Percentiles rank a stretch among this genome's conserved stretches.
phyloP scores from a whole-genome alignment of 2,329 filamentous ascomycete species.

The Stylonectria norvegica region DNA sequence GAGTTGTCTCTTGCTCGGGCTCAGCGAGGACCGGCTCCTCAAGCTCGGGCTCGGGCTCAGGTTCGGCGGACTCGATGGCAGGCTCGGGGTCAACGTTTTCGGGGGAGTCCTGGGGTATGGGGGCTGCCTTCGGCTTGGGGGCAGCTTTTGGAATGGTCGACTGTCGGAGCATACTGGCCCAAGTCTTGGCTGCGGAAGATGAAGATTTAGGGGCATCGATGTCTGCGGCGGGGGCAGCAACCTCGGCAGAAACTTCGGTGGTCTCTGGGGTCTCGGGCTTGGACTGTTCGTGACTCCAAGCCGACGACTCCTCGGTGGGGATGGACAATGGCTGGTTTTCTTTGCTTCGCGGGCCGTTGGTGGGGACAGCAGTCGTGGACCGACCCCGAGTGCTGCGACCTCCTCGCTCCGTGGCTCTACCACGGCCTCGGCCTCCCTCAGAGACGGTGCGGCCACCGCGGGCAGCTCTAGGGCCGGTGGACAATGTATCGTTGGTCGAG shows the following conservation, averaged over 20 bases:
- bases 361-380: constrained; percentile 50
- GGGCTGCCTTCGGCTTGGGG: constrained; percentile 51
- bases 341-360: constrained; percentile 61
- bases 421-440: constrained; percentile 61
- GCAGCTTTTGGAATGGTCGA: constrained; percentile 56
- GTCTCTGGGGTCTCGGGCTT: constrained; percentile 33
- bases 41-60: constrained; percentile 37
- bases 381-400: constrained; percentile 62
- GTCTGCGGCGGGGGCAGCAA: constrained; percentile 29
- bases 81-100: constrained; percentile 37
- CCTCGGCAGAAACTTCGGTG: constrained; percentile 30
- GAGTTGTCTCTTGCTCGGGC: constrained; percentile 34
- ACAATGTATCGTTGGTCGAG: constrained; percentile 45
- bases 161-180: constrained; percentile 72
- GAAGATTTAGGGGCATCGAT: constrained; percentile 37
- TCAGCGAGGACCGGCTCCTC: constrained; percentile 34
- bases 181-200: constrained; percentile 52
- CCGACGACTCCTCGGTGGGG: constrained; percentile 65
- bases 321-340: constrained; percentile 56
- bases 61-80: constrained; percentile 30
- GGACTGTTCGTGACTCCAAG: constrained; percentile 44
- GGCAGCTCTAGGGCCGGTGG: constrained; percentile 44
- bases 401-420: constrained; percentile 61
- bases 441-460: constrained; percentile 60
- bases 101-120: constrained; percentile 40